Evolutionary conservation across 1,139 yeast species (phyloP), one percentile per base, ranked within the genome.

Genomic region (Blastobotrys persicus): DNA sequence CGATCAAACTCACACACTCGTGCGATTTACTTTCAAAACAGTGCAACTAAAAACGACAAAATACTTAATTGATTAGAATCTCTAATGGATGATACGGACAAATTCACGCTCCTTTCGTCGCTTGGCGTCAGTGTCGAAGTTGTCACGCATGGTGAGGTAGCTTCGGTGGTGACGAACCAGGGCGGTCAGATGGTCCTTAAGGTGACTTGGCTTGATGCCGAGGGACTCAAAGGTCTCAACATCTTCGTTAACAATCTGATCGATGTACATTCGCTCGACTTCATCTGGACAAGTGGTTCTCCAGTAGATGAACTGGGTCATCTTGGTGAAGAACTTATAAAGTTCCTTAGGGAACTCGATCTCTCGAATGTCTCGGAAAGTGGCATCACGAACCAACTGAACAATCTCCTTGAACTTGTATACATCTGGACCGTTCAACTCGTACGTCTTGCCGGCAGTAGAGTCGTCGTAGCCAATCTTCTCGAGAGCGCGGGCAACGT

Each of bases 401-500:
- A 89, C 77, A 54, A 88, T 77, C 66, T 86, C 87, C 52, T 72
- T 70, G 62, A 78, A 76, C n/a, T 83, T 67, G 66, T 81, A 77
- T 60, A 76, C 75, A 66, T 85, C 85, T 18, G 83, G 78, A n/a
- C 95, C 95, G 63, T 73, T 76, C 57, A 88, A 77, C 70, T 88
- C 96, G 67, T 69, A 88, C 46, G 85, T 78, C 69, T 85, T 78
- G 54, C 95, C 95, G 23, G 75, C 76, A 23, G 95, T 86, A 46
- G 87, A 73, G 67, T 88, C 95, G 67, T 88, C 92, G 66, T 73
- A 88, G 13, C 88, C 92, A 60, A 88, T 85, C 61, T 74, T 77
- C 70, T 86, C 95, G 59, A 88, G 74, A 6, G 87, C 95, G 56
- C 78, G 73, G 16, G 95, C 94, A 48, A 88, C 91, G 64, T 88